Evolutionary conservation across 2,329 filamentous ascomycete genomes (phyloP), one percentile per base, ranked within the genome.

Genomic region (Cryphonectria japonica): DNA sequence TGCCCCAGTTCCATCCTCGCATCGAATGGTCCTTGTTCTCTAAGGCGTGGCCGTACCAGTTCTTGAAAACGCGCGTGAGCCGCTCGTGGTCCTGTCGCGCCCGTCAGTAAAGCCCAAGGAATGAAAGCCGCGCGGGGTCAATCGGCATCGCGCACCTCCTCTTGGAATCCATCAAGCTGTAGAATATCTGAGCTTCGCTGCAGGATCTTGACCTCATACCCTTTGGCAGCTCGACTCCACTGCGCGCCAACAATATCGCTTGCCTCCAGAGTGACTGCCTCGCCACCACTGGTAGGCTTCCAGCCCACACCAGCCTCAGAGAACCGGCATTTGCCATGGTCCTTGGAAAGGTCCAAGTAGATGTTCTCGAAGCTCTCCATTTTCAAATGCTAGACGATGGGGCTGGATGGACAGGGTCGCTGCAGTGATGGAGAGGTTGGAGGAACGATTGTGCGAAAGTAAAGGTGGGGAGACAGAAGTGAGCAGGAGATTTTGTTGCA

Each of bases 1-100:
- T 99, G 78, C 96, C 96, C 97, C 96, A 99, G 81, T 99, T 99
- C 96, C 96, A 99, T 70, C 96, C 96, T 76, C 96, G 91, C 71
- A 99, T 85, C 34, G 96, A 94, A 81, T 98, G 96, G 82, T 99
- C 96, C 81, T 93, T 94, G 80, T 89, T 93, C 80, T 98, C 95
- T 71, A 99, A 88, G 77, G 91, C 94, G 78, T 96, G 92, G 83
- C 94, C 96, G 83, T 98, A 99, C 93, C 95, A 98, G 78, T 95
- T 93, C 85, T 98, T 98, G 87, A 99, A 98, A 76, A 96, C 89
- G 81, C 97, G 98, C 83, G 86, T 88, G 19, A 98, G 85, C 69
- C 96, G 93, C 75, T 99, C 96, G 76, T 94, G 93, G 81, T 99
- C 95, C 87, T 93, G 77, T 43, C n/a, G 29, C 68, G 76, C 69